Evolutionary conservation across 2,329 filamentous ascomycete genomes (phyloP).

Genomic region (Cyphellophora europaea): DNA sequence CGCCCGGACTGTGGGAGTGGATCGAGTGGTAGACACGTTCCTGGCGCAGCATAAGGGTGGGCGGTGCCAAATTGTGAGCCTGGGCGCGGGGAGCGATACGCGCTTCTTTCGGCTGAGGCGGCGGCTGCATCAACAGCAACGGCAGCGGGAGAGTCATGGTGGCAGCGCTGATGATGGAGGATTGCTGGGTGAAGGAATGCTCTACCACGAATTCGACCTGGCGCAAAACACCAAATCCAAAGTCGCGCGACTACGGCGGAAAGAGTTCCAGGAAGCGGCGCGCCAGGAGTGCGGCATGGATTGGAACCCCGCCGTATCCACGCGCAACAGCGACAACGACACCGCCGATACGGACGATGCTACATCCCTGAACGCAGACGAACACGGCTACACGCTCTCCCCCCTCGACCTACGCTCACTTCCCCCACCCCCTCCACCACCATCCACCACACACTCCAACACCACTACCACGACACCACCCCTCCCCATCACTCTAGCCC

Average conservation of each 20-base stretch:
- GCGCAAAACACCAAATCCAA: conserved; percentile 62
- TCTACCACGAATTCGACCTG: conserved; percentile 82
- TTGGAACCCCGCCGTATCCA: no score
- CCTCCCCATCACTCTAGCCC: conserved; percentile 9
- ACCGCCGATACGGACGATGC: no score
- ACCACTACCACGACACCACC: conserved; percentile 29
- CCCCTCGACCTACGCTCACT: conserved; percentile 24
- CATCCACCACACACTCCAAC: conserved; percentile 58
- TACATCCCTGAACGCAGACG: neutral
- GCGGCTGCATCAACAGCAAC: no score
- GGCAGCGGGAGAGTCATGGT: no score
- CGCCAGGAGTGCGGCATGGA: no score
- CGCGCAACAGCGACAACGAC: no score
- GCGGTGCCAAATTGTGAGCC: conserved; percentile 68
- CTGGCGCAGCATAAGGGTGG: conserved; percentile 10
- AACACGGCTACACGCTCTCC: conserved; percentile 23
- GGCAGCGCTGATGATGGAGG: no score
- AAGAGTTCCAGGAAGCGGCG: no score
- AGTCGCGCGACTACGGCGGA: conserved; percentile 29
- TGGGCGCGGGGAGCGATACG: conserved; percentile 91
- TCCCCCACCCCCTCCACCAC: no score
- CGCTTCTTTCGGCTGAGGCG: conserved; percentile 61
- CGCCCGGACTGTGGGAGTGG: conserved; percentile 73
- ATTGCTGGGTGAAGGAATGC: no score
- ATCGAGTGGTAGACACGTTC: conserved; percentile 66